A percentile compares a stretch with the other conserved stretches of the same genome.
Conservation (phyloP, 2,329 filamentous ascomycete genomes). For the Periconia sp. region DNA sequence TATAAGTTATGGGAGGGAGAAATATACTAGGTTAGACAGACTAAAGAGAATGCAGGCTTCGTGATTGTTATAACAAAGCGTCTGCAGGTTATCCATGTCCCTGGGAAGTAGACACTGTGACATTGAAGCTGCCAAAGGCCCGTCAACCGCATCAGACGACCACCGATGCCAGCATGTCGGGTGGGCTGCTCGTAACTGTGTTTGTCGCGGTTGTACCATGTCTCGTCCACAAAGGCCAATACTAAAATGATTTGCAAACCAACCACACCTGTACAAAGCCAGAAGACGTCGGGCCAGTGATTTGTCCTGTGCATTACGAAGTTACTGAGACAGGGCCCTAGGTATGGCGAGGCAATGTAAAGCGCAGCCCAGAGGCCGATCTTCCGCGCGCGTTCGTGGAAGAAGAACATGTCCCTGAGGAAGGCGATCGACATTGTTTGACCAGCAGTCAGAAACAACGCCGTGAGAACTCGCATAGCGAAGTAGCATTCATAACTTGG, state of each 20-base stretch:
- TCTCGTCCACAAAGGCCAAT: conserved; percentile 5
- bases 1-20: too few relatives aligned
- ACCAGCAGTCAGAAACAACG: conserved; percentile 30
- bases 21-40: too few relatives aligned
- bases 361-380: conserved; percentile 30
- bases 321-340: conserved; percentile 24
- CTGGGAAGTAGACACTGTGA: too few relatives aligned
- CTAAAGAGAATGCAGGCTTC: too few relatives aligned
- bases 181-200: too few relatives aligned
- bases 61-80: too few relatives aligned
- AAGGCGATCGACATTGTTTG: conserved; percentile 25
- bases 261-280: conserved; percentile 7
- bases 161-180: too few relatives aligned
- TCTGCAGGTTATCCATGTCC: too few relatives aligned
- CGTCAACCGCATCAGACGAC: too few relatives aligned
- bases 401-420: conserved; percentile 42
- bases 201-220: conserved; percentile 7
- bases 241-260: conserved; percentile 4
- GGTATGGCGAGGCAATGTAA: conserved; percentile 25
- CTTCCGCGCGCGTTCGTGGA: conserved; percentile 36
- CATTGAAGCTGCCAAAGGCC: too few relatives aligned
- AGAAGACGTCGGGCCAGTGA: conserved; percentile 18
- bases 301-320: conserved; percentile 15
- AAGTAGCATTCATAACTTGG: conserved; percentile 26
- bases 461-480: conserved; percentile 31